Evolutionary conservation across 2,329 filamentous ascomycete genomes (phyloP).

Genomic region (Fusarium sp.): DNA sequence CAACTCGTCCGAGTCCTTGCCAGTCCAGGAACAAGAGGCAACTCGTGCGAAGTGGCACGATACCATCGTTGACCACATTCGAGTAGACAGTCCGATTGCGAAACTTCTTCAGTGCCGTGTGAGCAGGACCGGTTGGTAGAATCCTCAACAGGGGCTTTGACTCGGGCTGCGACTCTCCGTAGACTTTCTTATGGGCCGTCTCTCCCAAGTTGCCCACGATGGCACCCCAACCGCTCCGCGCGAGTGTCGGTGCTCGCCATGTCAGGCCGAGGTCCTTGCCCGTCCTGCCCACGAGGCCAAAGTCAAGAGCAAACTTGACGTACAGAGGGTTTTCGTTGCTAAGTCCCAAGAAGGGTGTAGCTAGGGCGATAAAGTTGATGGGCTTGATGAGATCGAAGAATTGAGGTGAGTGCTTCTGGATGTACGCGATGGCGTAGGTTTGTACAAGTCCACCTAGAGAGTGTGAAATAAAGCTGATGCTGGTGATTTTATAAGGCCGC

Average conservation of each 20-base stretch:
- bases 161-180: constrained; percentile 68
- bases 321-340: constrained; percentile 99
- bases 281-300: constrained; percentile 94
- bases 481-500: constrained; percentile 84
- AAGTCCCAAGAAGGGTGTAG: constrained; percentile 87
- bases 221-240: constrained; percentile 87
- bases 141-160: constrained; percentile 91
- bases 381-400: constrained; percentile 91
- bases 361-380: constrained; percentile 89
- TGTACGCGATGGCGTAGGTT: constrained; percentile 95
- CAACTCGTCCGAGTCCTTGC: constrained; percentile 91
- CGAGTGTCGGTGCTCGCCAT: constrained; percentile 89
- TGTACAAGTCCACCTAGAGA: constrained; percentile 91
- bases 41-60: constrained; percentile 93
- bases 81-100: constrained; percentile 93
- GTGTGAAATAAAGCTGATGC: constrained; percentile 94
- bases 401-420: constrained; percentile 91
- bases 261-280: constrained; percentile 95
- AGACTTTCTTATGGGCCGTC: constrained; percentile 45
- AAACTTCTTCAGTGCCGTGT: constrained; percentile 87
- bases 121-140: constrained; percentile 89
- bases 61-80: constrained; percentile 97
- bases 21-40: constrained; percentile 97
- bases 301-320: constrained; percentile 95
- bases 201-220: constrained; percentile 83